Conservation (phyloP, 164 flowering plant genomes). For the Aristolochia contorta region DNA sequence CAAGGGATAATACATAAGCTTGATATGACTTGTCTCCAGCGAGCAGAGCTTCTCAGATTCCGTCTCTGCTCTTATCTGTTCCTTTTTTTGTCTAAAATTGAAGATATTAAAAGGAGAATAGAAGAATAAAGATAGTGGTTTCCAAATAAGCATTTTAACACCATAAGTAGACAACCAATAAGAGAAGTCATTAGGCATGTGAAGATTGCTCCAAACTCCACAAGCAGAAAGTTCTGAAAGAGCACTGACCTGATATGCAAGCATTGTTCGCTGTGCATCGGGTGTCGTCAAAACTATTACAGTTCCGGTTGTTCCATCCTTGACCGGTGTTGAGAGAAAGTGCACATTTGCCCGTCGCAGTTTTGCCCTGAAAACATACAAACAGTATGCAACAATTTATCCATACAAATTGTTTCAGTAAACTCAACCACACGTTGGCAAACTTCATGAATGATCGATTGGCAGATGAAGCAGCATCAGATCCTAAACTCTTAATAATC, state of each 20-base stretch:
- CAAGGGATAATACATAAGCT: not conserved
- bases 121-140: no score
- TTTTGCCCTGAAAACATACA: conserved; percentile 42
- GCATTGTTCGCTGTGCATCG: conserved; percentile 98
- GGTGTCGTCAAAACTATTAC: conserved; percentile 98
- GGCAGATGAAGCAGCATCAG: no score
- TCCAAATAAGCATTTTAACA: no score
- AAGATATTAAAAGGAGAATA: no score
- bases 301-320: conserved; percentile 96
- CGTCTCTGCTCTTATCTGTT: no score
- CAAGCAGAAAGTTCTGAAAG: not conserved
- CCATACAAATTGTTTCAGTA: no score
- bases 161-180: no score
- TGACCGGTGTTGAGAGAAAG: conserved; percentile 73
- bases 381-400: not conserved
- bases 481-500: no score
- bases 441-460: no score
- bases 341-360: conserved; percentile 76
- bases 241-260: conserved; percentile 72
- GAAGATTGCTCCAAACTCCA: not conserved
- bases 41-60: no score
- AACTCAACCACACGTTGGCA: no score
- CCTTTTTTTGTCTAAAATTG: no score
- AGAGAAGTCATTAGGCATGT: not conserved
- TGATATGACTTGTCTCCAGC: not conserved